Evolutionary conservation across 192 early-diverging fungal species (phyloP).

Genomic region (Dissophora globulifera): DNA sequence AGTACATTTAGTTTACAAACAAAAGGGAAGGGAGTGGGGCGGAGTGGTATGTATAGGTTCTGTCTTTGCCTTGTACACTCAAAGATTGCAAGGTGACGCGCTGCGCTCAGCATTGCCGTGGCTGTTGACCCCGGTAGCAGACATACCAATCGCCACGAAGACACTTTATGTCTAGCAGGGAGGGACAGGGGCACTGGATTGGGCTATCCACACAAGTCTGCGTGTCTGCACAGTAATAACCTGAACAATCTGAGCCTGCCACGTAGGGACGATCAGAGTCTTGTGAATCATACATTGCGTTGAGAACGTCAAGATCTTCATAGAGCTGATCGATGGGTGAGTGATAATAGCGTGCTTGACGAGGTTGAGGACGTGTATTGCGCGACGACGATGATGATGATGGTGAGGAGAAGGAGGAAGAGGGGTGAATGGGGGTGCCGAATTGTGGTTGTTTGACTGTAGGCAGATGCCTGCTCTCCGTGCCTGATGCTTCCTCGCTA

Average conservation of each 20-base stretch:
- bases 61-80: too few species aligned
- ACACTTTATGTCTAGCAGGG: conserved; percentile 14
- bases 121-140: conserved; percentile 17
- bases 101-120: neutral
- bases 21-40: too few species aligned
- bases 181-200: conserved; percentile 26
- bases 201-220: conserved; percentile 19
- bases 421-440: neutral
- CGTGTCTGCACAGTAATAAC: conserved; percentile 29
- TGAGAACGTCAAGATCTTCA: neutral
- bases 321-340: conserved; percentile 1
- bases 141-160: conserved; percentile 30
- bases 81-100: too few species aligned
- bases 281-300: neutral
- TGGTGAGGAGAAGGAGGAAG: neutral
- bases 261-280: neutral
- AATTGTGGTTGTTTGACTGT: too few species aligned
- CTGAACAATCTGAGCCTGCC: conserved; percentile 7
- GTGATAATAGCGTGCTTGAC: neutral
- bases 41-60: too few species aligned
- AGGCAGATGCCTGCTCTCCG: too few species aligned
- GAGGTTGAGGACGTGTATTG: neutral
- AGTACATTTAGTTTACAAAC: too few species aligned
- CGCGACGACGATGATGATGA: neutral
- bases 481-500: too few species aligned